Base-by-base conservation (phyloP, 2,329 filamentous ascomycete genomes). In the Ophiocordyceps australis region DNA sequence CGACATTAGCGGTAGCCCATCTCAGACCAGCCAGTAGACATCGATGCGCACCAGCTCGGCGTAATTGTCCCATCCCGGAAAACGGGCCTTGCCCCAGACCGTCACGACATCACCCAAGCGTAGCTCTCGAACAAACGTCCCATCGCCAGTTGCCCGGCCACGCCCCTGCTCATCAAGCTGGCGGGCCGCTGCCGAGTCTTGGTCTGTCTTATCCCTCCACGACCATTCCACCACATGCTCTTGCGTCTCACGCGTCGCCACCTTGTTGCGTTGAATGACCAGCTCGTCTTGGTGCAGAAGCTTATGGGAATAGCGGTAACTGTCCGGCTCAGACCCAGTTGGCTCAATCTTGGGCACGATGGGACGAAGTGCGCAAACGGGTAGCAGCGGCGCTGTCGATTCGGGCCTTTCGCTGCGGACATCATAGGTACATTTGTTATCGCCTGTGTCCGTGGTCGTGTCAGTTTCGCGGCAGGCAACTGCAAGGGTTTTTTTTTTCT, bases 91-190 rank as follows among this genome's bases (percentile, higher is more conserved):
- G 1, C 50, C 67, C 69, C 69, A 74, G 2, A 74, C 38, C 0
- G 67, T 73, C 9, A 74, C 46, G 12, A 69, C 57, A 35, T 75
- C 70, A 1, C 70, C 70, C n/a, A 68, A 34, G 34, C 55, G 59
- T 34, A 75, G 38, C 23, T 46, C 50, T 11, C 61, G 56, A 18
- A 75, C 58, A 40, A 70, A 73, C 20, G 56, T 45, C 2, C 70
- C 70, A 26, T 59, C 54, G 0, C 49, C 59, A 1, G 63, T 66
- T 4, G 39, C 55, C 13, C 38, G 40, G 2, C 69, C 69, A 1
- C 67, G 54, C 0, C 69, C 70, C 3, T 40, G 14, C 2, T 46
- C 36, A 1, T 42, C 42, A 2, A 67, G 41, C 3, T 41, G 40
- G 12, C 49, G 39, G 1, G 42, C 55, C 3, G 42, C 54, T 3